Base-by-base conservation (phyloP, 148 eudicot genomes). In the Pouteria glomerata region DNA sequence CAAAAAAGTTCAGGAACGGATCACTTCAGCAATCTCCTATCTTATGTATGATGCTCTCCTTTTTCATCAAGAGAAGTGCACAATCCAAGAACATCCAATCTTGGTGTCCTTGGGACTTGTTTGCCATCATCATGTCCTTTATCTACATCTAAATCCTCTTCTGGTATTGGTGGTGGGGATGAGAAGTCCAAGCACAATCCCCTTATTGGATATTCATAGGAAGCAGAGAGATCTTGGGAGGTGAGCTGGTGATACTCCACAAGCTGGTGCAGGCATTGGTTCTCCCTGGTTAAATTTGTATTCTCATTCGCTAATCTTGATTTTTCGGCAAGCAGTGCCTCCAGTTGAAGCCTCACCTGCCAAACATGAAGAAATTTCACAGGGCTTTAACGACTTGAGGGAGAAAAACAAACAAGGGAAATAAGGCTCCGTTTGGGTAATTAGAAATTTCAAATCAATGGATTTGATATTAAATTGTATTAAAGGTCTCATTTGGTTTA, bases 201-300 rank as follows among this genome's bases (percentile, higher is more conserved):
- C 60, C 82, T 80, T 57, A 90, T 68, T 6, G 76, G 76, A 66
- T 81, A 68, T 27, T 92, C 97, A 67, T 92, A 90, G 8, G 93
- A 79, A 0, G 82, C 87, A 16, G 89, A 82, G n/a, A 85, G 68
- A 65, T 92, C 96, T 71, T 88, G 86, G 16, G 91, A 76, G 23
- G 91, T 81, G 24, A 90, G 78, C 76, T 93, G 97, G 67, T 94
- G 98, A 75, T 94, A 94, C 84, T 91, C 98, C 31, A 91, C 97
- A 48, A 94, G 90, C 76, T 94, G 96, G 64, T 84, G 70, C 3
- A 94, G 96, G 81, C 97, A 87, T 60, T 91, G 96, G 74, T 94
- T 94, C 67, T 94, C 98, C 84, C 98, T 86, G 0, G 83, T 87
- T 47, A 91, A 73, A 64, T 85, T 89, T 12, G 97, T 85, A 47